Base-by-base conservation (phyloP, 345 rosid genomes). In the Populus davidiana region DNA sequence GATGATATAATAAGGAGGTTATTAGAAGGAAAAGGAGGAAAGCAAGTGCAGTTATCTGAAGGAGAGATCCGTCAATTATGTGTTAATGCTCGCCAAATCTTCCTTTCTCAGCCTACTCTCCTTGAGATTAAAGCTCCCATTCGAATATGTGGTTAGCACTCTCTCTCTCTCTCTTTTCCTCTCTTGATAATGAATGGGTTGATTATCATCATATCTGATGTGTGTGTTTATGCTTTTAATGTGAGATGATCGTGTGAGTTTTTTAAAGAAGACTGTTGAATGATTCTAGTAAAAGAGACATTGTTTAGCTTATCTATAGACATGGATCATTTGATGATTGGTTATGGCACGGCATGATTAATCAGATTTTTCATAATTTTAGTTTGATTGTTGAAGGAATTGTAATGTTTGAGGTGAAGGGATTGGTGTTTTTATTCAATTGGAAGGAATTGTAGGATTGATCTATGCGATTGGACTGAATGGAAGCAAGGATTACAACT, bases 61-160 rank as follows among this genome's bases (percentile, higher is more conserved):
- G 86, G 86, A 63, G 99, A 96, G 91, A 94, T 96, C 91, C 97
- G 99, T 75, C 99, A 92, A 86, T 92, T 96, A 35, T 96, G 99
- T 76, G 84, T 92, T 83, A 94, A 90, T 84, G 93, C 99, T 63
- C 91, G 98, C 69, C 97, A 96, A 87, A 90, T 92, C 86, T 90
- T 96, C 88, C 90, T 92, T 33, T 87, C 95, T 63, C 91, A 93
- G 81, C 97, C 99, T 25, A 88, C 68, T 80, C 98, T 96, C 81
- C 89, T 94, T 86, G 88, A 89, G 84, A 73, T 94, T 44, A 89
- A 81, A 79, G 97, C 98, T 79, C 99, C 99, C 8, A 77, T 96
- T 79, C 92, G 95, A 72, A 85, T 96, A 78, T 93, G 98, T 73
- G 99, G 98, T 96, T 61, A 70, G 90, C 83, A 25, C 67, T 75